phyloP scores from a whole-genome alignment of 306 rosid genomes.

The Prunus padus region DNA sequence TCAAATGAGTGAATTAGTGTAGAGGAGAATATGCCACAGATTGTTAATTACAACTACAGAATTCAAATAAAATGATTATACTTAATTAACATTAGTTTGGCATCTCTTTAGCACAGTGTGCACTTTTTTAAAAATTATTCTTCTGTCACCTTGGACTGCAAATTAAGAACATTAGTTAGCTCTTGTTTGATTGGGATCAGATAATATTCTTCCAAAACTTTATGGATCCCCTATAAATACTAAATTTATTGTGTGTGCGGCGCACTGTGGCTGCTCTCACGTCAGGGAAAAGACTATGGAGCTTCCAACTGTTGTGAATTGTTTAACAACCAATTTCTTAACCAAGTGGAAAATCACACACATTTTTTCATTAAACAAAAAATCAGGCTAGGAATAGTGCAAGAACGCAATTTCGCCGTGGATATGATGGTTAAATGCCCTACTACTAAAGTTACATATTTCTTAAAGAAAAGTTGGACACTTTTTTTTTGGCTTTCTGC shows the following conservation, averaged over 20 bases:
- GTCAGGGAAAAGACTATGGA: neutral
- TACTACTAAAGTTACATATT: neutral
- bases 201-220: conserved; percentile 35
- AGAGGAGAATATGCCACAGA: conserved; percentile 17
- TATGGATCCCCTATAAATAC: conserved; percentile 5
- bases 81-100: neutral
- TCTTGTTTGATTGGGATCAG: conserved; percentile 33
- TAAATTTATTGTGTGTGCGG: neutral
- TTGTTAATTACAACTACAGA: neutral
- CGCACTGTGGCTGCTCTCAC: neutral
- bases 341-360: neutral
- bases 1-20: conserved; percentile 22
- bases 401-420: no score
- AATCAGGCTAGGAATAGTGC: no score
- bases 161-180: conserved; percentile 15
- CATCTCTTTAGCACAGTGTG: neutral
- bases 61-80: neutral
- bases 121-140: neutral
- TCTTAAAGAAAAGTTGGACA: neutral
- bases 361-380: no score
- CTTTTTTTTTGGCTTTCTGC: neutral
- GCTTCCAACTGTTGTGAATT: neutral
- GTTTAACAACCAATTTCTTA: neutral
- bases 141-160: neutral
- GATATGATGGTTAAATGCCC: neutral